These are phyloP conservation scores for Didymella glomerata DNA, from an alignment of 2,329 filamentous ascomycete species.

Conservation along the genomic window DNA sequence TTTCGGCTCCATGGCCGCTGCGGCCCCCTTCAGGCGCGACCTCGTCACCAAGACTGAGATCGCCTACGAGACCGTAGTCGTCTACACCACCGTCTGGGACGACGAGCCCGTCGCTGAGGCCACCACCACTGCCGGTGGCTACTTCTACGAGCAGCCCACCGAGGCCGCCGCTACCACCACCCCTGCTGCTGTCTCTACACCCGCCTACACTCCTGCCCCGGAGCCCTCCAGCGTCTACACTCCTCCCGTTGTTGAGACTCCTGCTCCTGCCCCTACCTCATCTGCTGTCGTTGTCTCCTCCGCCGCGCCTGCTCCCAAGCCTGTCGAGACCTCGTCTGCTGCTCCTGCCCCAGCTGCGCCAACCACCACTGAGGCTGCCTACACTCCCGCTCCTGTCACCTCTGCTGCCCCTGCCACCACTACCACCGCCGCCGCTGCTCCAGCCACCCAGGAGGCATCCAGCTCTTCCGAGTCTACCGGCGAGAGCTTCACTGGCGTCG, in stretches of 20 bases:
- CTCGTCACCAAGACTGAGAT: slow-evolving; percentile 46
- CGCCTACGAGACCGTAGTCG: slow-evolving; percentile 45
- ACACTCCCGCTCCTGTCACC: slow-evolving; percentile 19
- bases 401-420: slow-evolving; percentile 14
- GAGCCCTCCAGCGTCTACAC: slow-evolving; percentile 27
- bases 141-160: slow-evolving; percentile 37
- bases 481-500: slow-evolving; percentile 23
- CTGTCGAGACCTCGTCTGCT: slow-evolving; percentile 22
- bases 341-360: slow-evolving; percentile 17
- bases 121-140: slow-evolving; percentile 26
- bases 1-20: slow-evolving; percentile 47
- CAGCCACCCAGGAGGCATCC: slow-evolving; percentile 6
- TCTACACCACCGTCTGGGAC: slow-evolving; percentile 50
- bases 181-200: slow-evolving; percentile 21
- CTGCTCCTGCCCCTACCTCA: slow-evolving; percentile 13
- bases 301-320: slow-evolving; percentile 18
- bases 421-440: slow-evolving; percentile 13
- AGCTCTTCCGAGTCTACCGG: slow-evolving; percentile 15
- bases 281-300: slow-evolving; percentile 17
- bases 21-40: slow-evolving; percentile 47
- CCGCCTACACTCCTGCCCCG: slow-evolving; percentile 17
- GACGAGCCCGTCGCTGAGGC: slow-evolving; percentile 30
- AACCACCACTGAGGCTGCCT: slow-evolving; percentile 22
- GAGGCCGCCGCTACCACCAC: slow-evolving; percentile 27
- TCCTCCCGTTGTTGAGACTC: slow-evolving; percentile 18